Evolutionary conservation across 2,329 filamentous ascomycete genomes (phyloP).

Genomic region (Colletotrichum salicis): DNA sequence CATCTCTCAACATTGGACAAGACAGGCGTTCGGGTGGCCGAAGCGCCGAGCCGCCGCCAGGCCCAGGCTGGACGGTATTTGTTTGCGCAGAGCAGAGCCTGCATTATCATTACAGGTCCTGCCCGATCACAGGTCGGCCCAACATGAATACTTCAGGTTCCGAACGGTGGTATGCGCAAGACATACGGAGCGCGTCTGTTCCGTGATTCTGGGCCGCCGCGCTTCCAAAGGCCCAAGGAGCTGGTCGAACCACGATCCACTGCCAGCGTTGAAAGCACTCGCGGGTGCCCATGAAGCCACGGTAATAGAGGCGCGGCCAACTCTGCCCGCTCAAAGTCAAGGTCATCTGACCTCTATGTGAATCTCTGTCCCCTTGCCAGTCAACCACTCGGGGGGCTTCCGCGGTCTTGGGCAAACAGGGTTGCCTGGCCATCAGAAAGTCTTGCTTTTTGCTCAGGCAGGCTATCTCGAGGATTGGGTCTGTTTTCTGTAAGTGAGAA

Average conservation of each 20-base stretch:
- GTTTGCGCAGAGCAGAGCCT: neutral
- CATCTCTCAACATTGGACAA: neutral
- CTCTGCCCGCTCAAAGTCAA: neutral
- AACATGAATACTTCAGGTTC: neutral
- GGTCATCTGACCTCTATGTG: neutral
- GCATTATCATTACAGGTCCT: neutral
- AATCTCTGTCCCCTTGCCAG: neutral
- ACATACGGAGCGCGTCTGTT: neutral
- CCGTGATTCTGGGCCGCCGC: neutral
- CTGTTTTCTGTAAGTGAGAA: neutral
- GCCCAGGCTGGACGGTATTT: neutral
- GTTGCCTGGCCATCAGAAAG: neutral
- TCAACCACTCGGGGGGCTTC: constrained; percentile 13
- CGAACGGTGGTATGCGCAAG: neutral
- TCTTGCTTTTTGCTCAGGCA: neutral
- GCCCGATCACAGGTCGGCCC: neutral
- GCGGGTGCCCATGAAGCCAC: neutral
- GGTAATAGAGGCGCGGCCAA: neutral
- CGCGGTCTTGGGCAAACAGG: neutral
- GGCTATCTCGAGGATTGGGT: neutral
- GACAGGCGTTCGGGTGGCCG: neutral
- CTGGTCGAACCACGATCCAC: neutral
- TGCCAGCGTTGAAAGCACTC: neutral
- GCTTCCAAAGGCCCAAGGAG: neutral
- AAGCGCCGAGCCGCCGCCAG: neutral